Conservation (phyloP, 2,329 filamentous ascomycete genomes). For the Fusarium aywerte region DNA sequence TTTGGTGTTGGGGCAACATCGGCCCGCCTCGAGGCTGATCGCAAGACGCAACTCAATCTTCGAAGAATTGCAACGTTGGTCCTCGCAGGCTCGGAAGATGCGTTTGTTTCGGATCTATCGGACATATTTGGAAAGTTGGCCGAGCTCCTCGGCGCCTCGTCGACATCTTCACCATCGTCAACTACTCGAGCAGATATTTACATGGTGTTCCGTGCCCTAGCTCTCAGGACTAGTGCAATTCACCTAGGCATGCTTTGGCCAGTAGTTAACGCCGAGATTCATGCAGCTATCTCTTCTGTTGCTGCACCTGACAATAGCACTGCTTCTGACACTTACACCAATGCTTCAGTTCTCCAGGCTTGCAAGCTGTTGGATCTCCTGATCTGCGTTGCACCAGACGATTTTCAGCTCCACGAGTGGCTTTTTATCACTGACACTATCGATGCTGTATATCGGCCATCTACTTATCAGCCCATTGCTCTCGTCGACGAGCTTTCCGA, state of each 20-base stretch:
- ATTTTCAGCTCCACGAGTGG: conserved; percentile 99
- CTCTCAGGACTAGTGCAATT: conserved; percentile 80
- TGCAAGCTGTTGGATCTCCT: conserved; percentile 93
- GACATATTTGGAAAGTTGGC: conserved; percentile 83
- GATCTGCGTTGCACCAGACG: conserved; percentile 87
- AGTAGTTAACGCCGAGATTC: conserved; percentile 85
- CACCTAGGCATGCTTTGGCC: conserved; percentile 92
- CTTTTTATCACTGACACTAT: conserved; percentile 97
- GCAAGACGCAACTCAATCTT: conserved; percentile 89
- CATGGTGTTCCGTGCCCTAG: conserved; percentile 84
- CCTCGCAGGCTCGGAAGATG: conserved; percentile 79
- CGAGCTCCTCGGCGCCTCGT: conserved; percentile 84
- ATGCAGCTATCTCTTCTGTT: conserved; percentile 80
- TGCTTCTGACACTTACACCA: conserved; percentile 78
- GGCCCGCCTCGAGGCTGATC: conserved; percentile 92
- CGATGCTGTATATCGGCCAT: conserved; percentile 88
- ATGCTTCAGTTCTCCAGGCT: conserved; percentile 82
- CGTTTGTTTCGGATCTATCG: conserved; percentile 80
- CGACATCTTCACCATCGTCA: conserved; percentile 91
- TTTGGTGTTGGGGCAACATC: conserved; percentile 98
- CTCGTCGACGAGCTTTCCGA: conserved; percentile 88
- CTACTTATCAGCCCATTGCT: conserved; percentile 74
- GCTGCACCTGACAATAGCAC: conserved; percentile 72
- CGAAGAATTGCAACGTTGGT: conserved; percentile 83
- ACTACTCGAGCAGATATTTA: conserved; percentile 89